Evolutionary conservation across 73 alveolate genomes (phyloP).

Genomic region (Tetrahymena elliotti): DNA sequence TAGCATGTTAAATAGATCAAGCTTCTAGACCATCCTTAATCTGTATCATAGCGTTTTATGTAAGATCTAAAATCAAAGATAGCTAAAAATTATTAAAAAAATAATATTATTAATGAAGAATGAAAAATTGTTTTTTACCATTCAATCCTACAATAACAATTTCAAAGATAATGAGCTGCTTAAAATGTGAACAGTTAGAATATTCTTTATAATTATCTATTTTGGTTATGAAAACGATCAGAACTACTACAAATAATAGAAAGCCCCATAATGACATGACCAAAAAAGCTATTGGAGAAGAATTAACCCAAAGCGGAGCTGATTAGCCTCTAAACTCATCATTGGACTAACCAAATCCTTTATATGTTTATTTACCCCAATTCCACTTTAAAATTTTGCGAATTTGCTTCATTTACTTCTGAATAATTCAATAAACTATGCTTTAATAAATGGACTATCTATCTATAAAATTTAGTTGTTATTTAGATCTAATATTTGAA

Average conservation of each 20-base stretch:
- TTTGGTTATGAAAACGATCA: not conserved
- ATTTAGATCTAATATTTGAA: not conserved
- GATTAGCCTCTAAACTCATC: not conserved
- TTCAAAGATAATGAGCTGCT: not conserved
- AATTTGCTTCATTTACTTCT: not conserved
- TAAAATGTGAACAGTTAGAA: not conserved
- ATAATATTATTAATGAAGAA: not conserved
- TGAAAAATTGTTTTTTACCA: not conserved
- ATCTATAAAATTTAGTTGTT: not conserved
- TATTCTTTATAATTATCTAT: not conserved
- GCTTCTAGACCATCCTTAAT: not conserved
- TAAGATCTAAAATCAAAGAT: not conserved
- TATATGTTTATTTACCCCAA: not conserved
- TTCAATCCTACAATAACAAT: not conserved
- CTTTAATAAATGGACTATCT: no score
- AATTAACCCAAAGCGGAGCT: not conserved
- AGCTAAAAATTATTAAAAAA: not conserved
- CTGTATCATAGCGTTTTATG: not conserved
- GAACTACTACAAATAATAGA: not conserved
- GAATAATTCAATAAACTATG: no score
- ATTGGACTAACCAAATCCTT: not conserved
- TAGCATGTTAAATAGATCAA: not conserved
- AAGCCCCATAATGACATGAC: not conserved
- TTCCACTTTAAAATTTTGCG: not conserved
- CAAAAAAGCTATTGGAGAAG: not conserved